phyloP scores from a whole-genome alignment of 345 rosid species.

The Arabidopsis suecica region DNA sequence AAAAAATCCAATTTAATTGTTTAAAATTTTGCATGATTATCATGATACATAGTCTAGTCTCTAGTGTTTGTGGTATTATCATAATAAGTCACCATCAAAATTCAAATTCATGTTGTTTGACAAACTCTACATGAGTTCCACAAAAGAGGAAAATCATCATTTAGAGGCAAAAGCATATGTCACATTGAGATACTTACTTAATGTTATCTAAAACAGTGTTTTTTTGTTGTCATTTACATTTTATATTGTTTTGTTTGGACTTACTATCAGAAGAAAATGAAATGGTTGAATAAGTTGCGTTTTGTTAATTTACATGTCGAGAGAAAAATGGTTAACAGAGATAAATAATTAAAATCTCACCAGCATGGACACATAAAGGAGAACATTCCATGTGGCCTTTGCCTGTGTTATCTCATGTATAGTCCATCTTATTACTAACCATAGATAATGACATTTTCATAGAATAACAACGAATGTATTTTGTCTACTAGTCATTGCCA shows the following conservation, averaged over 20 bases:
- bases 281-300: constrained; percentile 24
- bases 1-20: neutral
- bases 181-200: constrained; percentile 28
- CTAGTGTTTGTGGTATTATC: neutral
- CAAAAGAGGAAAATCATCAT: constrained; percentile 16
- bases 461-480: constrained; percentile 24
- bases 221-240: constrained; percentile 32
- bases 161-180: constrained; percentile 37
- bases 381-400: constrained; percentile 49
- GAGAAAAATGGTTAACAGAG: constrained; percentile 1
- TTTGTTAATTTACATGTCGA: constrained; percentile 32
- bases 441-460: constrained; percentile 42
- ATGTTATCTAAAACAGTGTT: constrained; percentile 36
- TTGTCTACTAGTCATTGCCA: constrained; percentile 37
- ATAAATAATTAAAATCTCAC: constrained; percentile 34
- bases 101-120: neutral
- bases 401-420: constrained; percentile 37
- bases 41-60: neutral
- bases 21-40: neutral
- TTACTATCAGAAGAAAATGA: constrained; percentile 31
- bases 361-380: constrained; percentile 36
- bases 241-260: constrained; percentile 40
- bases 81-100: neutral
- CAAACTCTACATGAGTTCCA: neutral
- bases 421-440: constrained; percentile 40